phyloP scores from a whole-genome alignment of 2,329 filamentous ascomycete species.

The Davidsoniella neocaledoniae region DNA sequence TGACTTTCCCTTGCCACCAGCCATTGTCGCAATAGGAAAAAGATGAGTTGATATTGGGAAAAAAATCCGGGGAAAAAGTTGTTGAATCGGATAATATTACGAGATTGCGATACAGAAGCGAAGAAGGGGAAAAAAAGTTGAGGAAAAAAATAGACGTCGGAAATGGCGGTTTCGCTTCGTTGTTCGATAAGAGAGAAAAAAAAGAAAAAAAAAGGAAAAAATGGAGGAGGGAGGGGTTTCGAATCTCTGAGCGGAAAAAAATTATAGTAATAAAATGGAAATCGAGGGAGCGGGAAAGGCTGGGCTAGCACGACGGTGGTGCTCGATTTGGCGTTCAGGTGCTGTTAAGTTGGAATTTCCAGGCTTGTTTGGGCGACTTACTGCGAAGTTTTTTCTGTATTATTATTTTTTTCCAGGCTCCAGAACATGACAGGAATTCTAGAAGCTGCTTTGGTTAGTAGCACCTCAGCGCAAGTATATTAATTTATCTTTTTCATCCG shows the following conservation, averaged over 20 bases:
- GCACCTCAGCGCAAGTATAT: no score
- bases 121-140: constrained; percentile 7
- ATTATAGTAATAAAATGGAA: neutral
- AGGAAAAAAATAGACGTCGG: neutral
- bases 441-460: no score
- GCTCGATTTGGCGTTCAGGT: neutral
- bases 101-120: neutral
- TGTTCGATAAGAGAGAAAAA: constrained; percentile 5
- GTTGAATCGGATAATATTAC: neutral
- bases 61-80: neutral
- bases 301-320: neutral
- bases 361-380: no score
- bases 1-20: constrained; percentile 88
- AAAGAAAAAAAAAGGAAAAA: neutral
- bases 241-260: constrained; percentile 1
- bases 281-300: constrained; percentile 1
- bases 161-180: constrained; percentile 1
- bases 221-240: constrained; percentile 2
- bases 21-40: constrained; percentile 26
- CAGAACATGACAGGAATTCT: no score
- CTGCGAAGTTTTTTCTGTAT: no score
- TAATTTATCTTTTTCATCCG: no score
- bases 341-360: neutral
- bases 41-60: neutral
- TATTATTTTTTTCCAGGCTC: no score